Conservation (phyloP, 2,329 filamentous ascomycete species). For the Blumeria hordei region DNA sequence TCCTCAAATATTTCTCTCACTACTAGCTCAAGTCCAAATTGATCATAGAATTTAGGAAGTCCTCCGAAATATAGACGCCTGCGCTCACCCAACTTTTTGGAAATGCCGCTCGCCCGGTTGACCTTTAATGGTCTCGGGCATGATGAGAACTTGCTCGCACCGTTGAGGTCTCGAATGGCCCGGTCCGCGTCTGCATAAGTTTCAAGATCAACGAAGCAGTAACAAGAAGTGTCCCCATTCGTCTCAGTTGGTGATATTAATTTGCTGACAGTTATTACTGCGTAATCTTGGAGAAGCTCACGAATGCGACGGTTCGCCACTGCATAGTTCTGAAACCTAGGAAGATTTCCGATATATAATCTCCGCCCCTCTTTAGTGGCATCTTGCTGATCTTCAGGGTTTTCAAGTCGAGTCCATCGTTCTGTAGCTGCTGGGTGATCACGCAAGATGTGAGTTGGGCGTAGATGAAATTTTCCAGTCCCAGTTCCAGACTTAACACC, state of each 20-base stretch:
- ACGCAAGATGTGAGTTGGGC: not conserved
- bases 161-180: constrained; percentile 21
- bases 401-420: constrained; percentile 10
- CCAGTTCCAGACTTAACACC: constrained; percentile 20
- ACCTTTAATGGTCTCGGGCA: constrained; percentile 7
- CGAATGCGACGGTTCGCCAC: constrained; percentile 23
- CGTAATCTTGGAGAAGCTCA: constrained; percentile 22
- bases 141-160: constrained; percentile 6
- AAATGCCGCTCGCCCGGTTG: constrained; percentile 4
- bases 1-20: constrained; percentile 22
- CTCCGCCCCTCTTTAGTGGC: constrained; percentile 17
- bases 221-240: constrained; percentile 32
- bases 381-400: constrained; percentile 5
- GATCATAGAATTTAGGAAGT: constrained; percentile 23
- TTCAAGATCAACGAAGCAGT: constrained; percentile 40
- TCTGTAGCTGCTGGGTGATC: constrained; percentile 5
- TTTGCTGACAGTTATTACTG: constrained; percentile 18
- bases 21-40: constrained; percentile 22
- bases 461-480: constrained; percentile 3
- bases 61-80: constrained; percentile 26
- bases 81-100: constrained; percentile 13
- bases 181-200: constrained; percentile 26
- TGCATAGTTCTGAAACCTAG: constrained; percentile 23
- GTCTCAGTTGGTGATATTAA: constrained; percentile 31
- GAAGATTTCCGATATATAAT: constrained; percentile 26